Base-by-base conservation (phyloP, 257 asterid species). In the Knoxia roxburghii region DNA sequence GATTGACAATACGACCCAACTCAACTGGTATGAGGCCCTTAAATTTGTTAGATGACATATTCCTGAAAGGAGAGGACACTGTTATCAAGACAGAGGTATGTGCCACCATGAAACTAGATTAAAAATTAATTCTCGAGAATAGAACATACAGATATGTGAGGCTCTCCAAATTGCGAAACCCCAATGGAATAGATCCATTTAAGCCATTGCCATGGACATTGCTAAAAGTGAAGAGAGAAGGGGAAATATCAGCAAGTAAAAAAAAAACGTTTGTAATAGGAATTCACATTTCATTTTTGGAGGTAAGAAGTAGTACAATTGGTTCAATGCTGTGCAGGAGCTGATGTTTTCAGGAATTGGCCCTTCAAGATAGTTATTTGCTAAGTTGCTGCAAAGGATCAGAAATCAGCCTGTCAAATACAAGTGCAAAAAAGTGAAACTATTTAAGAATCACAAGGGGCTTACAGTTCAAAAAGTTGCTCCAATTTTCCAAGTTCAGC, bases 391-490 rank as follows among this genome's bases (percentile, higher is more conserved):
- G 84, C 33, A 79, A 27, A n/a, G 15, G 30, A 72, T 12, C 21
- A 52, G 14, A 64, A 32, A 15, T 39, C 30, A 69, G 62, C 49
- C 48, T 7, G 46, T 32, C 30, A 59, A 29, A 15, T 23, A 26
- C 23, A 20, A 24, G 3, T 11, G 15, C 13, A 26, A 20, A 2
- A n/a, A 45, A 26, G 1, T 4, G 21, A 46, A 52, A 55, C 29
- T n/a, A 33, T 23, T 41, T 2, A 52, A 13, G 32, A 11, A n/a
- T 12, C 0, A 49, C 53, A n/a, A 51, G 57, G 50, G 24, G 72
- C 99, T 79, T 73, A 94, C 99, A 94, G 65, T 83, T 94, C 99
- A 81, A 94, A 94, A 68, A 94, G 91, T 74, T 84, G 97, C 65
- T 85, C 96, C 81, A 94, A 61, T 55, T 87, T 84, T 53, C 99